Base-by-base conservation (phyloP, 1,284 basidiomycete species). In the Hypsizygus ulmarius region DNA sequence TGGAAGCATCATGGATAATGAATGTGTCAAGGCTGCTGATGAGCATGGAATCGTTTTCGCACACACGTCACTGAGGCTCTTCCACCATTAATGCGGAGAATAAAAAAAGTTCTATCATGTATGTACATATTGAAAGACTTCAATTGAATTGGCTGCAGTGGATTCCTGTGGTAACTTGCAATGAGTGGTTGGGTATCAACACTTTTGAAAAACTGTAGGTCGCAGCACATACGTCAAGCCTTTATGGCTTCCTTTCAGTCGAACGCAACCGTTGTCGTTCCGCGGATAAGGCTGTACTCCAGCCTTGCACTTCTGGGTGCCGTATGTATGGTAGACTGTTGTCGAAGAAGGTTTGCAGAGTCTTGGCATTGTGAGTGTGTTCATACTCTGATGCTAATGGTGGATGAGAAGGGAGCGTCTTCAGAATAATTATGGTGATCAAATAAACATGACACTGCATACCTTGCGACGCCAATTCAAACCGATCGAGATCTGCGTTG, bases 1-100 rank as follows among this genome's bases (percentile, higher is more conserved):
- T 46, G 96, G 96, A 45, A 95, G 91, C 58, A 94, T 99, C 50
- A 98, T 98, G 96, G 96, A 99, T 64, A 83, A 72, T 42, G 93
- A 94, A 66, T 95, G 95, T 64, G 85, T 97, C 73, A 93, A 91
- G 71, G 90, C 92, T 5, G 94, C 94, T 12, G 85, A 97, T 69
- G 93, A 97, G 71, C 86, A 90, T 61, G 80, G 73, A 33, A 90
- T 96, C 33, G 88, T 94, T 51, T 96, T 94, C 69, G 84, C 83
- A 38, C 92, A 95, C 66, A 94, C 91, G 10, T 77, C 81, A 47
- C 65, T 94, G 54, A 77, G 90, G 50, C 68, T 92, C 51, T 92
- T 92, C 84, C 89, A 91, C 58, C 89, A 92, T 63, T 91, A 71
- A 74, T 7, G n/a, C 7, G 21, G 21, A 25, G 21, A 25, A 3